A percentile compares a stretch with the other conserved stretches of the same genome.
Evolutionary conservation across 768 basidiomycete genomes (phyloP).

Genomic region (Leccinum incarnatum): DNA sequence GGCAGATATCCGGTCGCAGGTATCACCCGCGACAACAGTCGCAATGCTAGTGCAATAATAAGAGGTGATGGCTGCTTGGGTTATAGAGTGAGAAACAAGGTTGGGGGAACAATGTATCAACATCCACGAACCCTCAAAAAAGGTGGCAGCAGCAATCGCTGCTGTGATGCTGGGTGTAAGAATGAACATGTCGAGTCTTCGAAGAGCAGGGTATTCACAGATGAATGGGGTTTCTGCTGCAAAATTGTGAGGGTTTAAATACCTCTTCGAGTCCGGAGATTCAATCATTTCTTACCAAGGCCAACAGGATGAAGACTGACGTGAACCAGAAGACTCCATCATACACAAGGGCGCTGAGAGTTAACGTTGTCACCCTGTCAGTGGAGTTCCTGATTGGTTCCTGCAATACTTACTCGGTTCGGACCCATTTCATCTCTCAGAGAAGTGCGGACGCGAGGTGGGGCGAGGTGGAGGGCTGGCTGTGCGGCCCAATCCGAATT

Average conservation of each 20-base stretch:
- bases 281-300: neutral
- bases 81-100: constrained; percentile 30
- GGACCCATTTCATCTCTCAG: too few relatives aligned
- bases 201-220: neutral
- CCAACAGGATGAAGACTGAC: neutral
- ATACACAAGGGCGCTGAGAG: too few relatives aligned
- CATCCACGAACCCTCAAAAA: constrained; percentile 17
- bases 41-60: constrained; percentile 56
- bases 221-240: neutral
- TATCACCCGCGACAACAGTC: constrained; percentile 55
- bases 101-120: too few relatives aligned
- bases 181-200: constrained; percentile 17
- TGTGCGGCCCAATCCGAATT: too few relatives aligned
- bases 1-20: constrained; percentile 63
- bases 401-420: too few relatives aligned
- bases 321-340: neutral
- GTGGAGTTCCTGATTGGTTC: too few relatives aligned
- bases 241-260: constrained; percentile 16
- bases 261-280: neutral
- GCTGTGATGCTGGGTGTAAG: constrained; percentile 9
- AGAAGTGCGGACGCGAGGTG: too few relatives aligned
- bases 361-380: too few relatives aligned
- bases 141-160: constrained; percentile 9
- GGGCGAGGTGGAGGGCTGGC: too few relatives aligned
- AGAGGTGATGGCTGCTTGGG: constrained; percentile 26